Evolutionary conservation across 78 protist species (phyloP).

Genomic region (Corallochytrium limacisporum): DNA sequence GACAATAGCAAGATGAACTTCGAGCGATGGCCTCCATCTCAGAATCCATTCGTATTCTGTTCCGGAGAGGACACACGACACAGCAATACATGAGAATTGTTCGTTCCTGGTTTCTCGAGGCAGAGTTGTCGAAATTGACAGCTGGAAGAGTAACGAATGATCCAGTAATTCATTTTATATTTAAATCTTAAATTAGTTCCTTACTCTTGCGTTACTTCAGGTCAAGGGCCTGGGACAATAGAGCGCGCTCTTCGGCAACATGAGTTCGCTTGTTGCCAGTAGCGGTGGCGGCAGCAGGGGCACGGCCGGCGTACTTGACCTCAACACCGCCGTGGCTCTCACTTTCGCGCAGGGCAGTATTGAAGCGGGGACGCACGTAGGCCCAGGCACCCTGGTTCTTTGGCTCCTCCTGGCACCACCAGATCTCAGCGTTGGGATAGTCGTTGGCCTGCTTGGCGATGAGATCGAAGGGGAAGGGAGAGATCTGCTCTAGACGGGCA

Average conservation of each 20-base stretch:
- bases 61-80: not conserved
- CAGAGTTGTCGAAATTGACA: not conserved
- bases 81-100: not conserved
- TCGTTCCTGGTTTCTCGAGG: not conserved
- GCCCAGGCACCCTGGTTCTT: slow-evolving; percentile 74
- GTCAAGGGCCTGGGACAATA: not conserved
- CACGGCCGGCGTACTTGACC: slow-evolving; percentile 3
- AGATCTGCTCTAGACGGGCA: slow-evolving; percentile 73
- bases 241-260: not conserved
- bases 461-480: slow-evolving; percentile 87
- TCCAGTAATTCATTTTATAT: no score
- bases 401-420: slow-evolving; percentile 92
- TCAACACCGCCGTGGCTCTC: no score
- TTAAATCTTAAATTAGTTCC: no score
- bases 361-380: slow-evolving; percentile 61
- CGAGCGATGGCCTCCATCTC: no score
- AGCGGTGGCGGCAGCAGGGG: slow-evolving; percentile 9
- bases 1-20: not conserved
- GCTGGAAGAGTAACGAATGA: not conserved
- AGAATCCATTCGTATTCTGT: not conserved
- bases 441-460: slow-evolving; percentile 4
- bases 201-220: no score
- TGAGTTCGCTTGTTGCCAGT: slow-evolving; percentile 23
- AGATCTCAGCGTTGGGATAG: slow-evolving; percentile 42
- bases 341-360: not conserved